Conservation (phyloP, 2,329 filamentous ascomycete genomes). For the Colletotrichum euphorbiae region DNA sequence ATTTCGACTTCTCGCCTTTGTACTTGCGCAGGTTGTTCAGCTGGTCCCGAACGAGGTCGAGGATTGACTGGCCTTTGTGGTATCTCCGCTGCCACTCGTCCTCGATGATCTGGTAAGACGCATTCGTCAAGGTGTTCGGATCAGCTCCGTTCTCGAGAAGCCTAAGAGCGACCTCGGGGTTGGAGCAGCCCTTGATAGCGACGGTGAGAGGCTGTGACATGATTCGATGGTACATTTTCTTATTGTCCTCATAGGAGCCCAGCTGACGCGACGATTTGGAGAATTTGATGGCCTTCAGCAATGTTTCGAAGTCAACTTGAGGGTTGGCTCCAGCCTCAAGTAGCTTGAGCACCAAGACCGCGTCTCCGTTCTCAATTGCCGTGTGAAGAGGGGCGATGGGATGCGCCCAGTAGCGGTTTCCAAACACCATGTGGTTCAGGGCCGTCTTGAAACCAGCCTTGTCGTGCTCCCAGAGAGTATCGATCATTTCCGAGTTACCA, state of each 20-base stretch:
- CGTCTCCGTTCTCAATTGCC: constrained; percentile 67
- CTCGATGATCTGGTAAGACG: constrained; percentile 51
- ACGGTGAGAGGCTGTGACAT: constrained; percentile 74
- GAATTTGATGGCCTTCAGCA: constrained; percentile 68
- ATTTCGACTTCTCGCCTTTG: constrained; percentile 47
- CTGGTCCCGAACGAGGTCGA: constrained; percentile 70
- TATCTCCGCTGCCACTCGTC: constrained; percentile 49
- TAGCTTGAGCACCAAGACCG: constrained; percentile 67
- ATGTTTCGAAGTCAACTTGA: constrained; percentile 71
- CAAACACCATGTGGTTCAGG: constrained; percentile 72
- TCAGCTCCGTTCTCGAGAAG: constrained; percentile 75
- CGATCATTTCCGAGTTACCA: constrained; percentile 60
- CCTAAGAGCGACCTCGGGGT: constrained; percentile 61
- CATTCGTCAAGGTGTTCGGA: constrained; percentile 67
- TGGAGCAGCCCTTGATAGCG: constrained; percentile 64
- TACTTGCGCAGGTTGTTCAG: constrained; percentile 63
- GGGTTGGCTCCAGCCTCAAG: constrained; percentile 72
- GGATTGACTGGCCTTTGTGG: constrained; percentile 58
- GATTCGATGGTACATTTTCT: constrained; percentile 57
- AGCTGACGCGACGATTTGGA: constrained; percentile 52
- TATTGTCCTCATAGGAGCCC: constrained; percentile 59
- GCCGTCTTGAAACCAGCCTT: constrained; percentile 70
- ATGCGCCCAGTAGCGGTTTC: constrained; percentile 48
- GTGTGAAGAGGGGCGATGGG: constrained; percentile 65
- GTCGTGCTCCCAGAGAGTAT: constrained; percentile 67